These are phyloP conservation scores for Geotrichum citri-aurantii DNA, from an alignment of 1,139 yeast genomes.

Conservation along the genomic window DNA sequence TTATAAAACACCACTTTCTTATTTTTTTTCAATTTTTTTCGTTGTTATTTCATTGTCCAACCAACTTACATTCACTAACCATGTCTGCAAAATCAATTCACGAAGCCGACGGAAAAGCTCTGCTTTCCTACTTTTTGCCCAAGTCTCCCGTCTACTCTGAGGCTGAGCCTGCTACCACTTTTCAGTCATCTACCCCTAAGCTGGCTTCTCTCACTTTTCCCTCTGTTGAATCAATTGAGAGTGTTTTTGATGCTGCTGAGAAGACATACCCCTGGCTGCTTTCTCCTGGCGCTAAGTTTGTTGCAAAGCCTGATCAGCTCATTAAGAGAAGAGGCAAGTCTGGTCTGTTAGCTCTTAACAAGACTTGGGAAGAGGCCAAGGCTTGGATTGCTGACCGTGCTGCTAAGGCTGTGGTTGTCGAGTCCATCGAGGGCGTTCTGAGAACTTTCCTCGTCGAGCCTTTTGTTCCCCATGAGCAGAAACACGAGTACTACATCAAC, in stretches of 20 bases:
- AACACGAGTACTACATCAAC: slow-evolving; percentile 44
- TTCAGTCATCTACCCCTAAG: slow-evolving; percentile 38
- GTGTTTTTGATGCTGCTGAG: slow-evolving; percentile 38
- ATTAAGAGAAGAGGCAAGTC: slow-evolving; percentile 46
- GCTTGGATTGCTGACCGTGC: slow-evolving; percentile 42
- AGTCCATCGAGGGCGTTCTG: slow-evolving; percentile 39
- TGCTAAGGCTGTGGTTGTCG: slow-evolving; percentile 39
- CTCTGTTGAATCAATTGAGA: slow-evolving; percentile 30
- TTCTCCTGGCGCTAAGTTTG: slow-evolving; percentile 38
- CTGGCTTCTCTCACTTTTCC: slow-evolving; percentile 38
- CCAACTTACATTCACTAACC: neutral
- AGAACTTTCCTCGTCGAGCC: slow-evolving; percentile 45
- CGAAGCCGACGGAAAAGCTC: slow-evolving; percentile 46
- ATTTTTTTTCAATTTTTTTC: neutral
- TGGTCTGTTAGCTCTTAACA: slow-evolving; percentile 43
- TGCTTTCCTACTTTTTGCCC: slow-evolving; percentile 41
- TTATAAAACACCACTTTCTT: neutral
- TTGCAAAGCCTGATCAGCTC: slow-evolving; percentile 45
- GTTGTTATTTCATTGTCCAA: neutral
- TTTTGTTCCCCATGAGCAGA: slow-evolving; percentile 43
- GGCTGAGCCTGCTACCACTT: slow-evolving; percentile 34
- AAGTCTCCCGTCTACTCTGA: slow-evolving; percentile 38
- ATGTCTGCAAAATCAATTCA: slow-evolving; percentile 45
- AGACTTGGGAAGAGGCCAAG: slow-evolving; percentile 42
- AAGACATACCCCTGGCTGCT: slow-evolving; percentile 40